phyloP scores from a whole-genome alignment of 805 yeast species.

The Metschnikowia orientalis region DNA sequence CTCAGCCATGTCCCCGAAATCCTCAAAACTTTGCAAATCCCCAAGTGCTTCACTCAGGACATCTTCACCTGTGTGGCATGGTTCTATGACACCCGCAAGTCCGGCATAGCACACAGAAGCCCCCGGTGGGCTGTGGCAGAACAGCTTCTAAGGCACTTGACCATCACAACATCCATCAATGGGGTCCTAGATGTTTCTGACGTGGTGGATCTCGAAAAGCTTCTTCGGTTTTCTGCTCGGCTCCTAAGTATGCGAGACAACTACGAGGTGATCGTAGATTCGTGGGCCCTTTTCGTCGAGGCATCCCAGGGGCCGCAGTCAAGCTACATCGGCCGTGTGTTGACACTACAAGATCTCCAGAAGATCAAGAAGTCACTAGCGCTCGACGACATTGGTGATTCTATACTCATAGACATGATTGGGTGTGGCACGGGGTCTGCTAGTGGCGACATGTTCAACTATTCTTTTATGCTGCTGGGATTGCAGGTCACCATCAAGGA shows the following conservation, averaged over 20 bases:
- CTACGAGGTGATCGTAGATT: conserved; percentile 22
- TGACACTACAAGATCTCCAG: conserved; percentile 21
- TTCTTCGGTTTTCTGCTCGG: conserved; percentile 24
- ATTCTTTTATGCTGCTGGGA: conserved; percentile 25
- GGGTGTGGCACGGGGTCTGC: conserved; percentile 30
- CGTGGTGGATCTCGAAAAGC: conserved; percentile 39
- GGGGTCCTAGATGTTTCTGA: conserved; percentile 28
- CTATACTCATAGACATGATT: conserved; percentile 39
- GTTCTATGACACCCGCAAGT: conserved; percentile 24
- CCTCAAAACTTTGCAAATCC: conserved; percentile 25
- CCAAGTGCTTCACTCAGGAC: conserved; percentile 30
- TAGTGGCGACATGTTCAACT: conserved; percentile 28
- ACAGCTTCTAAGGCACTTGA: conserved; percentile 25
- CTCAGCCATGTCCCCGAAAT: conserved; percentile 25
- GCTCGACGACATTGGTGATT: conserved; percentile 31
- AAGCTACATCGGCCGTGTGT: not conserved
- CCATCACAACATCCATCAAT: conserved; percentile 22
- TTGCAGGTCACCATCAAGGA: conserved; percentile 33
- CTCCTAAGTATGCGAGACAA: conserved; percentile 33
- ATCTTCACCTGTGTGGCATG: conserved; percentile 28
- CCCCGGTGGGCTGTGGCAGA: conserved; percentile 24
- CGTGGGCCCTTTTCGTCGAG: conserved; percentile 34
- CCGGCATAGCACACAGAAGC: conserved; percentile 9
- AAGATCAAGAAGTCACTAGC: conserved; percentile 26
- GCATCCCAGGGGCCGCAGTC: conserved; percentile 24